Conservation (phyloP, 2,329 filamentous ascomycete species). For the Hymenoscyphus albidus region DNA sequence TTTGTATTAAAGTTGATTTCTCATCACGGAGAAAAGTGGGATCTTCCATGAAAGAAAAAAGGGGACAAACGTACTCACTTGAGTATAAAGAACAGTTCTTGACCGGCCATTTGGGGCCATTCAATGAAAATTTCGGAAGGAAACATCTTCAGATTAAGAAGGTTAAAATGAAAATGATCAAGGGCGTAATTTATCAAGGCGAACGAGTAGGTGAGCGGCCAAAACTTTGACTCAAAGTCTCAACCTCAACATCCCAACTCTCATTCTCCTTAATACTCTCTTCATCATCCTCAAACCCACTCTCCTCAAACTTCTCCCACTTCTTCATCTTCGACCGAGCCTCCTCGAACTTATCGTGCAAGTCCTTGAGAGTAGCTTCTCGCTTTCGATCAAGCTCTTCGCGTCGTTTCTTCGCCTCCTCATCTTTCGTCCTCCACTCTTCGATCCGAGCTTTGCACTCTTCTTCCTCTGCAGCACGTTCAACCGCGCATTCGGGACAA, state of each 20-base stretch:
- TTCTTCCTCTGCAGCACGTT: not conserved
- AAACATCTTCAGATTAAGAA: not conserved
- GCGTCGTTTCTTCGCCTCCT: not conserved
- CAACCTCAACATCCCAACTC: constrained; percentile 1
- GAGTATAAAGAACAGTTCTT: not conserved
- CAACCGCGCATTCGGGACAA: constrained; percentile 13
- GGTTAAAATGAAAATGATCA: not conserved
- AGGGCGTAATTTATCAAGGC: not conserved
- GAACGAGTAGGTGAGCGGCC: not conserved
- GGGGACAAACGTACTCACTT: not conserved
- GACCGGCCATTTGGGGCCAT: not conserved
- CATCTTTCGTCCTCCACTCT: not conserved
- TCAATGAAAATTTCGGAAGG: not conserved
- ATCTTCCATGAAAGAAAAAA: not conserved
- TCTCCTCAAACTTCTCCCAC: not conserved
- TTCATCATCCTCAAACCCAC: not conserved
- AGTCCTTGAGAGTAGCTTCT: not conserved
- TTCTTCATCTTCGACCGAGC: not conserved
- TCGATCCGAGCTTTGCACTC: not conserved
- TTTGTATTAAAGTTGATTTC: not conserved
- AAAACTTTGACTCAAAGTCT: not conserved
- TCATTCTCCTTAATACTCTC: not conserved
- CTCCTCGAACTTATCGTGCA: not conserved
- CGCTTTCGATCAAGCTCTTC: not conserved
- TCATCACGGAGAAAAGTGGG: not conserved